These are phyloP conservation scores for Neurospora discreta DNA, from an alignment of 495 filamentous ascomycete species.

Conservation along the genomic window DNA sequence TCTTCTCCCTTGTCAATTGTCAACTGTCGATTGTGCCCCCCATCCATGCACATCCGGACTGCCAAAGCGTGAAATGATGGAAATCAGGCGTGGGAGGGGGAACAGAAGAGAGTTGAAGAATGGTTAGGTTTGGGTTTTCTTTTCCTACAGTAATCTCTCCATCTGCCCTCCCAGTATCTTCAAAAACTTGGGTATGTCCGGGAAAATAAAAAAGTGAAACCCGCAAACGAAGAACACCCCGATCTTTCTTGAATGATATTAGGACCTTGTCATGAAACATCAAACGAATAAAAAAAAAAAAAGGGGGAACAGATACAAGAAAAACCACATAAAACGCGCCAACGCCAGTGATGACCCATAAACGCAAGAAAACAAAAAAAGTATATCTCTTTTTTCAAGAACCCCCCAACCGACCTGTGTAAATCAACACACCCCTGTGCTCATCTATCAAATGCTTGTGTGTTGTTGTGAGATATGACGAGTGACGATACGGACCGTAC, in stretches of 20 bases:
- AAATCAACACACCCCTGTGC: not conserved
- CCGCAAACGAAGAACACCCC: not conserved
- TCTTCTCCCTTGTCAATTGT: not conserved
- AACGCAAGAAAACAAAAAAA: conserved; percentile 8
- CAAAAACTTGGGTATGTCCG: not conserved
- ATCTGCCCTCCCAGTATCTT: not conserved
- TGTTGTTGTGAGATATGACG: conserved; percentile 20
- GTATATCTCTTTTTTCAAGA: conserved; percentile 14
- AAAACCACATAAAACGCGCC: conserved; percentile 2
- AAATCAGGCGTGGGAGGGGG: not conserved
- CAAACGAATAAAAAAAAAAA: not conserved
- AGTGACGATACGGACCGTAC: conserved; percentile 13
- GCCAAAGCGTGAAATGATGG: not conserved
- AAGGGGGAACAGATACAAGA: not conserved
- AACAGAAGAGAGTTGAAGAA: not conserved
- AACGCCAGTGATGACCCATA: conserved; percentile 13
- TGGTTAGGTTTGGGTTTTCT: not conserved
- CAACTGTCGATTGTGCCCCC: not conserved
- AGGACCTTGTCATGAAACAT: not conserved
- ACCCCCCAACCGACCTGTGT: conserved; percentile 9
- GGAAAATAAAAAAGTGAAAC: not conserved
- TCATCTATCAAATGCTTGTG: conserved; percentile 22
- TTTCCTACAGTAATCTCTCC: not conserved
- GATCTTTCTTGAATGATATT: not conserved
- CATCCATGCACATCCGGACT: too few species aligned